These are phyloP conservation scores for Candida dendrica DNA, from an alignment of 805 yeast species.

Conservation along the genomic window DNA sequence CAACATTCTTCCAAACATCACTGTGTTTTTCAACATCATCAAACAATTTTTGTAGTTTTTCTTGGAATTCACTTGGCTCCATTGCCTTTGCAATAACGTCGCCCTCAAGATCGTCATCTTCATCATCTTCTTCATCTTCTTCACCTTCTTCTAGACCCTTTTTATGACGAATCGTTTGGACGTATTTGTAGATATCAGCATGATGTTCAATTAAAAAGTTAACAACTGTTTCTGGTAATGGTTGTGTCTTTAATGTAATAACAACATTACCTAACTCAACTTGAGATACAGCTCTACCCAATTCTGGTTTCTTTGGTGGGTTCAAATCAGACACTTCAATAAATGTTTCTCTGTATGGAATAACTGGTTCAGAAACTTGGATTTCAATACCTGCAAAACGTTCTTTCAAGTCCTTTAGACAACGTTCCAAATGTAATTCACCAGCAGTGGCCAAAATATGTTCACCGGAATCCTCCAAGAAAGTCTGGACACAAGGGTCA, in stretches of 20 bases:
- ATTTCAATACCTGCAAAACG: constrained; percentile 90
- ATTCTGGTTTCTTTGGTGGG: constrained; percentile 35
- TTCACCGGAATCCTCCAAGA: constrained; percentile 85
- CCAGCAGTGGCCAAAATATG: constrained; percentile 94
- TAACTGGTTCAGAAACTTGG: constrained; percentile 82
- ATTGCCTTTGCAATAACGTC: constrained; percentile 13
- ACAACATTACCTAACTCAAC: constrained; percentile 43
- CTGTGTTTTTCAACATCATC: constrained; percentile 18
- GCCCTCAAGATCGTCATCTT: constrained; percentile 14
- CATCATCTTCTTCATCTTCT: constrained; percentile 15
- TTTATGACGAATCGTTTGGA: constrained; percentile 12
- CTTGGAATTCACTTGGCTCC: constrained; percentile 24
- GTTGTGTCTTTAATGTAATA: constrained; percentile 36
- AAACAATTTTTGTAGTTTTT: constrained; percentile 25
- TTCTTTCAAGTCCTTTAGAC: constrained; percentile 82
- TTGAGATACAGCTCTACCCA: constrained; percentile 44
- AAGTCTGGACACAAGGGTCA: constrained; percentile 91
- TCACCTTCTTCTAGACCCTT: constrained; percentile 17
- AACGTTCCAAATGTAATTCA: constrained; percentile 90
- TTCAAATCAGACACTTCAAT: constrained; percentile 43
- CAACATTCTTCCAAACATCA: constrained; percentile 22
- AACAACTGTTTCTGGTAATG: constrained; percentile 47
- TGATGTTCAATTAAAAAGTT: constrained; percentile 43
- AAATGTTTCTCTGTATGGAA: constrained; percentile 89
- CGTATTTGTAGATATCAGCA: constrained; percentile 31